A percentile compares a stretch with the other conserved stretches of the same genome.
Conservation (phyloP, 345 rosid genomes). For the Excoecaria cochinchinensis region DNA sequence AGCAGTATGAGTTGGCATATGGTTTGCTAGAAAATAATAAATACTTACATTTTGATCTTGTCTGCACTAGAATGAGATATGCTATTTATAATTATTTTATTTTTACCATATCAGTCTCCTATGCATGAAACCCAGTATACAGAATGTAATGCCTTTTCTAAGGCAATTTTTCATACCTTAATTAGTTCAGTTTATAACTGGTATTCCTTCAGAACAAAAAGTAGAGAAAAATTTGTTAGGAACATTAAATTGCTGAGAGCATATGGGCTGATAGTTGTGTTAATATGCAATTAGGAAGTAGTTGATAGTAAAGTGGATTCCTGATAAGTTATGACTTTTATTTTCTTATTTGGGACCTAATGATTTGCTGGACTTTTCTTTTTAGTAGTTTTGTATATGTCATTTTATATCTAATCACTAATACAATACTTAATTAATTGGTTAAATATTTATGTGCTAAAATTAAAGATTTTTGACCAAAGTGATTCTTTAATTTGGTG, state of each 20-base stretch:
- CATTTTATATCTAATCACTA: too few species aligned
- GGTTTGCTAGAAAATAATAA: constrained; percentile 72
- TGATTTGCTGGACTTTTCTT: neutral
- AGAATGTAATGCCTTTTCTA: neutral
- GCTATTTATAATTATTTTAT: neutral
- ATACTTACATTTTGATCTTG: constrained; percentile 82
- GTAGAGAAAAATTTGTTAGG: neutral
- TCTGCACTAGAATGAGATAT: constrained; percentile 34
- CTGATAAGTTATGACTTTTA: neutral
- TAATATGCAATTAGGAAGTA: neutral
- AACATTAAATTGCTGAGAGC: neutral
- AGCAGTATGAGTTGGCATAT: constrained; percentile 51
- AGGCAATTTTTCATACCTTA: neutral
- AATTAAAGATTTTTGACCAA: too few species aligned
- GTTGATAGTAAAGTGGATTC: neutral
- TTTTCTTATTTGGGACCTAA: neutral
- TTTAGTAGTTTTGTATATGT: neutral
- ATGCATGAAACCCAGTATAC: neutral
- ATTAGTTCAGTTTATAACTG: neutral
- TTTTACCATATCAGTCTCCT: neutral
- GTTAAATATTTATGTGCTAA: too few species aligned
- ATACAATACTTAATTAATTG: too few species aligned
- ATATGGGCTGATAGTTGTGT: neutral
- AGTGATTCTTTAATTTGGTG: too few species aligned
- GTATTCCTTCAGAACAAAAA: neutral